Base-by-base conservation (phyloP, 768 basidiomycete species). In the Psilocybe azurescens region DNA sequence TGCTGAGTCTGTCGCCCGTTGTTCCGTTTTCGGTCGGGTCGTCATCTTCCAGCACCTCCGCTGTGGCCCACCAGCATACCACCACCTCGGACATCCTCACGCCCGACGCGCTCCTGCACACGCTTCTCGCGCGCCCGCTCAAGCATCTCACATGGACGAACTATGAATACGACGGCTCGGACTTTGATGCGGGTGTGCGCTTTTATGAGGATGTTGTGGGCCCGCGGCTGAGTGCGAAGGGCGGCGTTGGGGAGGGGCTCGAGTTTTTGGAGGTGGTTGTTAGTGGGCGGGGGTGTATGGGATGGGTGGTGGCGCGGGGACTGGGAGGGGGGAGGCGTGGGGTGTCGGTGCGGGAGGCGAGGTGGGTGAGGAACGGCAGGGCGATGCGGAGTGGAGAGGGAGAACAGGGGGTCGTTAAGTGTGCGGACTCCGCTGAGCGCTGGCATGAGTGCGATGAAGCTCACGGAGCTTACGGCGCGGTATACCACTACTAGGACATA, bases 61-160 rank as follows among this genome's bases (percentile, higher is more conserved):
- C 20, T 20, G 20, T 20, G 20, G 20, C 20, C 16, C 36, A 13
- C 24, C 30, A 53, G 5, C 20, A 51, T 2, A 29, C 13, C 20
- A 20, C 49, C 33, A 8, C 58, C 39, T 30, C 49, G 10, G 58
- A 59, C 41, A 52, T 63, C 3, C 64, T 59, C 3, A 66, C 71
- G 1, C 67, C 73, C 3, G 81, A 86, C 56, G 81, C 83, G 58
- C 79, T 91, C 56, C 81, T 91, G 10, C 80, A 79, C 9, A 81
- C 86, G 11, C 83, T 91, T 29, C 68, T 74, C 24, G 59, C 67
- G 28, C 63, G 85, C 81, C 51, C 84, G 76, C 77, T 92, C 38
- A 82, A 85, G 3, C 77, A 85, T 30, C 77, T 92, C 13, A 86
- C 84, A 24, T 90, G 89, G 83, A 91, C 90, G 38, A 90, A 86